Evolutionary conservation across 208 protist genomes (phyloP).

Genomic region (Phytomonas serpens): DNA sequence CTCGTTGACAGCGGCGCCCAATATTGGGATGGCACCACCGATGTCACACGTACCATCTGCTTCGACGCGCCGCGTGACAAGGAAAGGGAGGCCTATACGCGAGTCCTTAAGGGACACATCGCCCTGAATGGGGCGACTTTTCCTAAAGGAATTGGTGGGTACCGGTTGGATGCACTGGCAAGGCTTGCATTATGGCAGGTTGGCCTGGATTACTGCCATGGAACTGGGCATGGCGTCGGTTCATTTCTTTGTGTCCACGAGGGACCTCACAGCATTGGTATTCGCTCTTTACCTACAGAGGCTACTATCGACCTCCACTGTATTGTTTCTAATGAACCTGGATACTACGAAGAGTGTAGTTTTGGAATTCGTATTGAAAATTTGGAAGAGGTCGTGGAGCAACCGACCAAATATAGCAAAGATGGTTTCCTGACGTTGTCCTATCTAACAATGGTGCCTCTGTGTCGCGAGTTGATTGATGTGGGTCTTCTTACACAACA

Average conservation of each 20-base stretch:
- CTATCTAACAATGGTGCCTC: conserved; percentile 83
- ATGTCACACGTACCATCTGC: conserved; percentile 95
- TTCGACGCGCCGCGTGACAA: conserved; percentile 54
- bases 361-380: conserved; percentile 99
- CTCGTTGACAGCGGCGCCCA: conserved; percentile 95
- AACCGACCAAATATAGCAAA: conserved; percentile 37
- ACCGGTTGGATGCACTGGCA: conserved; percentile 86
- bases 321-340: conserved; percentile 91
- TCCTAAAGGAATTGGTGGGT: conserved; percentile 72
- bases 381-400: conserved; percentile 83
- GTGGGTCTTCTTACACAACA: conserved; percentile 42
- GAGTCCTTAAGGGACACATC: conserved; percentile 95
- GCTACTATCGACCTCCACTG: conserved; percentile 46
- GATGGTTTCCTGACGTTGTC: conserved; percentile 70
- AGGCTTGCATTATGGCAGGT: conserved; percentile 86
- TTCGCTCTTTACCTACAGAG: conserved; percentile 31
- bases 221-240: conserved; percentile 96
- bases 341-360: conserved; percentile 96
- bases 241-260: conserved; percentile 97
- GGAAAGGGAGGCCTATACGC: conserved; percentile 91
- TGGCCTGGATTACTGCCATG: conserved; percentile 94
- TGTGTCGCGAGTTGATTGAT: conserved; percentile 90
- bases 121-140: conserved; percentile 78
- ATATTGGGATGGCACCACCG: conserved; percentile 95
- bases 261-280: conserved; percentile 79